Conservation (phyloP, 345 rosid genomes). For the Corchorus capsularis region DNA sequence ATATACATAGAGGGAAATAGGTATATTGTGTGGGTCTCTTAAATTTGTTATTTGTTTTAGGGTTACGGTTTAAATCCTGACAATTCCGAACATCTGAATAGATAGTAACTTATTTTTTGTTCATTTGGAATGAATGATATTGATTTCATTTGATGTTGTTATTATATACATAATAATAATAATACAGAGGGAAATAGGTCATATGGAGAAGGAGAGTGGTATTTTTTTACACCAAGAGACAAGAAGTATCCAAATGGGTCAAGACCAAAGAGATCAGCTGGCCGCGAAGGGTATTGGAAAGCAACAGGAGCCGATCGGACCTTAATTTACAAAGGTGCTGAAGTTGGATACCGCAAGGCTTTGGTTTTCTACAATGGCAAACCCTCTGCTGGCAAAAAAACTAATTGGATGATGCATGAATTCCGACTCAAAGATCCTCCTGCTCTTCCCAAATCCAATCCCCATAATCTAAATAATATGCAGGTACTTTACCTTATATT, state of each 20-base stretch:
- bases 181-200: not conserved
- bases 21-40: too few relatives aligned
- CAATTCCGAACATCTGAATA: too few relatives aligned
- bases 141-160: too few relatives aligned
- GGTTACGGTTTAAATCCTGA: not conserved
- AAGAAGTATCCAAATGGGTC: conserved; percentile 7
- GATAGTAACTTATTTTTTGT: too few relatives aligned
- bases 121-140: too few relatives aligned
- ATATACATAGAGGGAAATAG: too few relatives aligned
- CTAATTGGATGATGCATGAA: conserved; percentile 14
- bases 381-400: not conserved
- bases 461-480: not conserved
- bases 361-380: not conserved
- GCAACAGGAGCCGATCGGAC: not conserved
- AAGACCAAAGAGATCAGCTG: not conserved
- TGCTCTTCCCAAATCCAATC: not conserved
- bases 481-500: not conserved
- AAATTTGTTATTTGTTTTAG: too few relatives aligned
- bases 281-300: conserved; percentile 12
- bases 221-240: conserved; percentile 4
- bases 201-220: conserved; percentile 7
- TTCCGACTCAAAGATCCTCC: conserved; percentile 6
- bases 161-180: too few relatives aligned
- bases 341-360: not conserved
- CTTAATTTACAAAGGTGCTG: not conserved